Percentiles rank a stretch among this genome's conserved stretches.
These are phyloP conservation scores for Ogataea naganishii DNA, from an alignment of 805 yeast species.

Conservation along the genomic window DNA sequence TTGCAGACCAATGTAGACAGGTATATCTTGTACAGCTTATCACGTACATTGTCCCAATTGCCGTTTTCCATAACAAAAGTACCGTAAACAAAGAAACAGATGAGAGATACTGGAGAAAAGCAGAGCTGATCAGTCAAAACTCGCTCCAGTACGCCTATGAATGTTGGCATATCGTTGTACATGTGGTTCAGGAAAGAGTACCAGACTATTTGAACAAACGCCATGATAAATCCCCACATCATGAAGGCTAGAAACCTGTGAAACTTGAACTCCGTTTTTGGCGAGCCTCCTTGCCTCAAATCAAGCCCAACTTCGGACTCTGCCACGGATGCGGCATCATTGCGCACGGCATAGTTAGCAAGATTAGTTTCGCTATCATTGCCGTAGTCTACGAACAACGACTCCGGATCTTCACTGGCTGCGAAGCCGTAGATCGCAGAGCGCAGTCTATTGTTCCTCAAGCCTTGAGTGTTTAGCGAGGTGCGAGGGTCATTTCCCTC, in stretches of 20 bases:
- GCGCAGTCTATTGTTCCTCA: not conserved
- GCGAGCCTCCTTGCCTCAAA: not conserved
- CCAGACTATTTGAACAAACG: conserved; percentile 86
- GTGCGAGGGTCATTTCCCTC: conserved; percentile 1
- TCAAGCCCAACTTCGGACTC: too few species aligned
- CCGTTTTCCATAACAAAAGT: conserved; percentile 76
- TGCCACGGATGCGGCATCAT: too few species aligned
- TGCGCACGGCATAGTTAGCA: not conserved
- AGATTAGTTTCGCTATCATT: conserved; percentile 6
- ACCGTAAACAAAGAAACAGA: conserved; percentile 75
- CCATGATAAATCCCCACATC: conserved; percentile 79
- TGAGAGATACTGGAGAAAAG: conserved; percentile 80
- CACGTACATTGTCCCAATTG: conserved; percentile 49
- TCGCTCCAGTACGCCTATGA: conserved; percentile 76
- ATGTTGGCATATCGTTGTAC: conserved; percentile 74
- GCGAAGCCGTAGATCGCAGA: too few species aligned
- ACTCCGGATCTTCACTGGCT: conserved; percentile 11
- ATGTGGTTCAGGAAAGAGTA: conserved; percentile 70
- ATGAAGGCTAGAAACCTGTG: conserved; percentile 70
- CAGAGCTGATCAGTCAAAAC: conserved; percentile 85
- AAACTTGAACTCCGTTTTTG: conserved; percentile 40
- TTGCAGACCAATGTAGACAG: conserved; percentile 59
- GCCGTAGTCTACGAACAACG: conserved; percentile 27
- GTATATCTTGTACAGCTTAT: conserved; percentile 59
- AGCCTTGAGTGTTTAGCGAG: not conserved